Evolutionary conservation across 495 filamentous ascomycete genomes (phyloP).

Genomic region (Hapsidospora chrysogenum): DNA sequence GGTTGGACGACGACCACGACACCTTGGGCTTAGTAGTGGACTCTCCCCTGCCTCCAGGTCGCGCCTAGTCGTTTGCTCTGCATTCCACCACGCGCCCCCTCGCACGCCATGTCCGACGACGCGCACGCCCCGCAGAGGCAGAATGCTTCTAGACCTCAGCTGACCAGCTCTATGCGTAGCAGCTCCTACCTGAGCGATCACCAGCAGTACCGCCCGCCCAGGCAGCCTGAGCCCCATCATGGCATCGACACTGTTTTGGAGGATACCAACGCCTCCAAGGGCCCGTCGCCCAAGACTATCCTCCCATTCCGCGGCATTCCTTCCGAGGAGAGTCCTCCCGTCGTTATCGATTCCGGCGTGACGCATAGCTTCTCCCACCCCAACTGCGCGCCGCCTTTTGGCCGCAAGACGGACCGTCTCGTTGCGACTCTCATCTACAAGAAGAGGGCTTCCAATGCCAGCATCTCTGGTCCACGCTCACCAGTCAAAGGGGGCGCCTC

Average conservation of each 20-base stretch:
- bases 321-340: conserved; percentile 30
- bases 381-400: conserved; percentile 32
- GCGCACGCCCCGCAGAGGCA: background rate
- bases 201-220: conserved; percentile 54
- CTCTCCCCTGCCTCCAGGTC: too few species aligned
- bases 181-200: conserved; percentile 56
- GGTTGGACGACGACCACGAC: too few species aligned
- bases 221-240: conserved; percentile 25
- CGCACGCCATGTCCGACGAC: too few species aligned
- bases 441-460: conserved; percentile 1
- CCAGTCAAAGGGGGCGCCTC: conserved; percentile 11
- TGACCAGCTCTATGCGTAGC: conserved; percentile 38
- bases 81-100: too few species aligned
- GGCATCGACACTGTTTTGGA: conserved; percentile 39
- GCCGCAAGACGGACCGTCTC: conserved; percentile 24
- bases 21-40: too few species aligned
- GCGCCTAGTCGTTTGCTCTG: too few species aligned
- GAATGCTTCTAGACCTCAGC: conserved; percentile 18
- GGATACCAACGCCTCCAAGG: conserved; percentile 18
- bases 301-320: conserved; percentile 34
- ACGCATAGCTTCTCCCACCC: conserved; percentile 38
- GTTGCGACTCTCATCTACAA: conserved; percentile 59
- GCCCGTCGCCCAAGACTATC: conserved; percentile 18
- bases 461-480: conserved; percentile 11
- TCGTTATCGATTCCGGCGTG: conserved; percentile 37